These are phyloP conservation scores for Schwanniomyces polymorphus DNA, from an alignment of 805 yeast species.

Conservation along the genomic window DNA sequence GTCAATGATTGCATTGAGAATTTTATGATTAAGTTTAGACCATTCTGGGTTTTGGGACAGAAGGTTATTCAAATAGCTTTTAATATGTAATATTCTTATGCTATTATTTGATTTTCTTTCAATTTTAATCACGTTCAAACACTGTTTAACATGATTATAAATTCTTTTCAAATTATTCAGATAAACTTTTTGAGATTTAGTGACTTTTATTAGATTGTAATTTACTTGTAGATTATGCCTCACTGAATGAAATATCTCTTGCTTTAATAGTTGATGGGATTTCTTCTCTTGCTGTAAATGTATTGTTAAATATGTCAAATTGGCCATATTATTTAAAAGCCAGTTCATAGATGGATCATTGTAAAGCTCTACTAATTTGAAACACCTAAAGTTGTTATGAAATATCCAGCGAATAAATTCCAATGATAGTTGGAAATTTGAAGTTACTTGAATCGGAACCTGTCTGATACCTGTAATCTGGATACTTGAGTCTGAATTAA, in stretches of 20 bases:
- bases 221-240: conserved; percentile 24
- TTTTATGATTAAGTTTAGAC: conserved; percentile 10
- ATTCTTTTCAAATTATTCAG: conserved; percentile 11
- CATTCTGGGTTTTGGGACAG: conserved; percentile 10
- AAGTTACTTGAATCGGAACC: conserved; percentile 14
- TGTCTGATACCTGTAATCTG: conserved; percentile 11
- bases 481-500: conserved; percentile 5
- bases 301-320: conserved; percentile 4
- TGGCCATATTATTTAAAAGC: conserved; percentile 15
- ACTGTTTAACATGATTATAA: conserved; percentile 9
- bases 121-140: conserved; percentile 4
- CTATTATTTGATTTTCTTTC: conserved; percentile 3
- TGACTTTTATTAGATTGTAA: conserved; percentile 20
- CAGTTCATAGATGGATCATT: conserved; percentile 13
- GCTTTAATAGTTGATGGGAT: conserved; percentile 5
- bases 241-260: conserved; percentile 22
- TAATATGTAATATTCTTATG: conserved; percentile 10
- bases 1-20: conserved; percentile 28
- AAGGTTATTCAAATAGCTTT: conserved; percentile 12
- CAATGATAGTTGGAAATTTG: conserved; percentile 22
- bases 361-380: conserved; percentile 21
- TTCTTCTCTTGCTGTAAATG: conserved; percentile 1
- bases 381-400: conserved; percentile 9
- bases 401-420: conserved; percentile 23
- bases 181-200: conserved; percentile 22